Percentiles rank a stretch among this genome's conserved stretches.
phyloP scores from a whole-genome alignment of 78 protist genomes.

The Dictyostelium capitatum region DNA sequence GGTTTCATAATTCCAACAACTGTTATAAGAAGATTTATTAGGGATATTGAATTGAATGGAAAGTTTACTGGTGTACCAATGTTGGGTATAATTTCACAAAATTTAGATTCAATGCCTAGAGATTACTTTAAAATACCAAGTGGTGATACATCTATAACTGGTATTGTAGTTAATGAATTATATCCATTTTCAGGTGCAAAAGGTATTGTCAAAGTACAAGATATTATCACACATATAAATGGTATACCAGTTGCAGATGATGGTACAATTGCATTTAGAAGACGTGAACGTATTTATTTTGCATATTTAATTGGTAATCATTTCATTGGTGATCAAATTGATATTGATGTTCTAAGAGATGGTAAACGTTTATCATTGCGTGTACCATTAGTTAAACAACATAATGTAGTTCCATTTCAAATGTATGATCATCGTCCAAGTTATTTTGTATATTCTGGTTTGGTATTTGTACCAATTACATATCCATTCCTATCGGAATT shows the following conservation, averaged over 20 bases:
- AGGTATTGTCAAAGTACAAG: neutral
- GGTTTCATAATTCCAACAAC: conserved; percentile 89
- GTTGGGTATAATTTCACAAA: conserved; percentile 56
- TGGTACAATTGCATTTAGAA: conserved; percentile 78
- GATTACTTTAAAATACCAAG: conserved; percentile 28
- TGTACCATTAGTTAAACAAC: conserved; percentile 26
- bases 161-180: conserved; percentile 43
- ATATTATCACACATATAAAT: conserved; percentile 72
- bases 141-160: neutral
- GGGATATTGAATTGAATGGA: conserved; percentile 55
- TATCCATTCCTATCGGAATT: conserved; percentile 83
- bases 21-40: conserved; percentile 70
- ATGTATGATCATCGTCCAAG: conserved; percentile 56
- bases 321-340: conserved; percentile 54
- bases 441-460: conserved; percentile 85
- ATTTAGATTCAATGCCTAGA: conserved; percentile 46
- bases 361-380: conserved; percentile 26
- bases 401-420: conserved; percentile 65
- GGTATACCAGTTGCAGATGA: conserved; percentile 83
- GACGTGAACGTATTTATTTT: conserved; percentile 70
- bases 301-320: conserved; percentile 54
- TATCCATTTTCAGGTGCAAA: conserved; percentile 62
- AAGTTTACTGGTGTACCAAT: conserved; percentile 80
- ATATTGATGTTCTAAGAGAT: conserved; percentile 45
- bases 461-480: conserved; percentile 80